phyloP scores from a whole-genome alignment of 306 rosid species.

The Cyclanthera cordifolia region DNA sequence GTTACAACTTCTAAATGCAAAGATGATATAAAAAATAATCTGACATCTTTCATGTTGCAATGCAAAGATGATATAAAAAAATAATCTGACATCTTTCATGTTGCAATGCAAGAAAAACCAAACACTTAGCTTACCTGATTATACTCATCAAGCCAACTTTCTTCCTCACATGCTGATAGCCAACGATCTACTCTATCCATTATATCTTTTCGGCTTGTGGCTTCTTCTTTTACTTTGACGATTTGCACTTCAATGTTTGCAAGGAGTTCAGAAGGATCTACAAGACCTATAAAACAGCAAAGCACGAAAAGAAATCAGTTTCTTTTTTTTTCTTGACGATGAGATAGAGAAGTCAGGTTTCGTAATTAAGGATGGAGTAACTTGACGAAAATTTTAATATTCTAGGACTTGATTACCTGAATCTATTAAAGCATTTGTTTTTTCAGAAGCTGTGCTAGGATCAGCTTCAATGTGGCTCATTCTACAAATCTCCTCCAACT shows the following conservation, averaged over 20 bases:
- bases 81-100: neutral
- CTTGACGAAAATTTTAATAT: neutral
- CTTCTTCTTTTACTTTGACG: conserved; percentile 66
- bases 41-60: neutral
- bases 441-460: conserved; percentile 73
- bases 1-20: neutral
- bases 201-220: conserved; percentile 71
- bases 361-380: neutral
- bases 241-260: conserved; percentile 78
- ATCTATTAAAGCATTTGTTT: conserved; percentile 82
- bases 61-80: neutral
- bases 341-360: neutral
- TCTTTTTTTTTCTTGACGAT: neutral
- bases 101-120: neutral
- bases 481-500: conserved; percentile 80
- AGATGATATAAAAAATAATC: neutral
- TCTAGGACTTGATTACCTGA: conserved; percentile 40
- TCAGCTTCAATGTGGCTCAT: conserved; percentile 76
- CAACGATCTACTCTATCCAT: conserved; percentile 79
- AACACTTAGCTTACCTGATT: conserved; percentile 53
- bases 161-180: conserved; percentile 95
- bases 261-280: conserved; percentile 83
- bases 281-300: conserved; percentile 43
- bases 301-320: neutral
- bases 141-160: conserved; percentile 91